These are phyloP conservation scores for Isoetes engelmannii DNA, from an alignment of 83 land plant species.

Conservation along the genomic window DNA sequence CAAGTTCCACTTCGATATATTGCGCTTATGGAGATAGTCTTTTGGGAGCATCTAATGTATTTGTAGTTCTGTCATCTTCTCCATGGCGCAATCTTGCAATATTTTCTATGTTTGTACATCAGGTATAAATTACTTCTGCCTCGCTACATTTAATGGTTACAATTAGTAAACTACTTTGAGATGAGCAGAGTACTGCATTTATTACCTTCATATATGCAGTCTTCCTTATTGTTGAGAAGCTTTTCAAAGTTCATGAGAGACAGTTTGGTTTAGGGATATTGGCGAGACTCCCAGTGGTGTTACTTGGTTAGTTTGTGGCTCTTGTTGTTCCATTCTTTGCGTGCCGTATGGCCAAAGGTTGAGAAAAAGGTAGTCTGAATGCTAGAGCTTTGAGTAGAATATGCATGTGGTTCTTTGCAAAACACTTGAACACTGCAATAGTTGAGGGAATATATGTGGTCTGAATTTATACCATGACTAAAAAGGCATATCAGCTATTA, in stretches of 20 bases:
- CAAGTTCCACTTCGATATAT: background rate
- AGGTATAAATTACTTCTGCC: background rate
- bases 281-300: conserved; percentile 2
- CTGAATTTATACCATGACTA: too few relatives aligned
- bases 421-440: too few relatives aligned
- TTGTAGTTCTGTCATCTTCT: background rate
- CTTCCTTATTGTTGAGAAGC: background rate
- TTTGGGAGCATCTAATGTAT: background rate
- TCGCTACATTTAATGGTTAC: background rate
- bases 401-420: too few relatives aligned
- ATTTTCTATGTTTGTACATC: conserved; percentile 7
- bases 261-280: background rate
- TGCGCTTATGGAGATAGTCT: conserved; percentile 7
- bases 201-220: conserved; percentile 1
- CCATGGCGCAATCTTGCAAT: background rate
- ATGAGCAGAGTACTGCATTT: background rate
- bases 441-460: too few relatives aligned
- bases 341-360: too few relatives aligned
- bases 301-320: background rate
- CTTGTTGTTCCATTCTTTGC: conserved; percentile 1
- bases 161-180: background rate
- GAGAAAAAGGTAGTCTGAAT: too few relatives aligned
- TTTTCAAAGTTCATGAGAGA: background rate
- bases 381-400: too few relatives aligned
- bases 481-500: too few relatives aligned